Evolutionary conservation across 768 basidiomycete species (phyloP), one percentile per base, ranked within the genome.

Genomic region (Tricholoma sp.): DNA sequence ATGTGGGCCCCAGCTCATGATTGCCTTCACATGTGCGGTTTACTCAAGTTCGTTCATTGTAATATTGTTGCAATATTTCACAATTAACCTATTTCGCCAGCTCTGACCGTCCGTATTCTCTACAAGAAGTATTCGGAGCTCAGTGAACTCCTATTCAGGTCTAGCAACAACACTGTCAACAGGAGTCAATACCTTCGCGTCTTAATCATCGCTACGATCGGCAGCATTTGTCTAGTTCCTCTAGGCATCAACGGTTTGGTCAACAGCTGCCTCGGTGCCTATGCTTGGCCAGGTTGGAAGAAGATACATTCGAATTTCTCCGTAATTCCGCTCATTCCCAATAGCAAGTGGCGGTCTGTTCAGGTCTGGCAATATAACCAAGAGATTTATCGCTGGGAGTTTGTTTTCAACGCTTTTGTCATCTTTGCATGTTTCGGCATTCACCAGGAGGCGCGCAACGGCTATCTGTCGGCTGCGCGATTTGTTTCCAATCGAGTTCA

Each of bases 381-480:
- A 14, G 51, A 52, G 19, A 22, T 52, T 1, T 3, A 2, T 27
- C 52, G 52, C 16, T 53, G 52, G 52, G n/a, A 39, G 37, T 39
- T 39, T n/a, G 29, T 53, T 22, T 39, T 53, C 21, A 39, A 27
- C 14, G 35, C 52, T 53, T 53, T 53, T 8, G n/a, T 16, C 52
- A 24, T 53, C 27, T 53, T 53, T 12, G 37, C 22, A 39, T 37
- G 14, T 41, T 37, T 53, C 24, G 52, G 52, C 3, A 8, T 53
- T 37, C 35, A 21, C 35, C n/a, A 27, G 12, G 35, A 41, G 37
- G 34, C 37, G 16, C 16, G 34, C 21, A 37, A 4, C 7, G 24
- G 27, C 9, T 53, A 41, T 27, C 49, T 59, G 4, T 57, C 65
- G 0, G 11, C 52, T 19, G 35, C 31, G 14, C 52, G n/a, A 41